These are phyloP conservation scores for Pyrus betulifolia DNA, from an alignment of 306 rosid genomes.

Conservation along the genomic window DNA sequence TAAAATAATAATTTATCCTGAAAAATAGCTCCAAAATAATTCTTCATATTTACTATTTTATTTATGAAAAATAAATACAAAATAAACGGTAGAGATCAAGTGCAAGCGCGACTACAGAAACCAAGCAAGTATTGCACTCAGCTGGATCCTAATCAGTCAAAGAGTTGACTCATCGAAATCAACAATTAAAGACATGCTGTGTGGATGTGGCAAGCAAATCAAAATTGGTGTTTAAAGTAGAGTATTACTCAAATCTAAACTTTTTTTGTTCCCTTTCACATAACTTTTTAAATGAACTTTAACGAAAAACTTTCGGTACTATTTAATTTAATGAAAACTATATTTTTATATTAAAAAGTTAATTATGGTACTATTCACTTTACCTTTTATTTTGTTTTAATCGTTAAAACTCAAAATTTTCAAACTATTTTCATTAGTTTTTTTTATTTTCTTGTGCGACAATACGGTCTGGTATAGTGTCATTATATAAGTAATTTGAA, in stretches of 20 bases:
- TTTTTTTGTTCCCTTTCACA: too few relatives aligned
- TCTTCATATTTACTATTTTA: not conserved
- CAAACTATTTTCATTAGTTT: too few relatives aligned
- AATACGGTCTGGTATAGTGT: too few relatives aligned
- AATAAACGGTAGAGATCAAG: not conserved
- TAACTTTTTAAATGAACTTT: fast-evolving
- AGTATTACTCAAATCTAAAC: too few relatives aligned
- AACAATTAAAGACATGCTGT: not conserved
- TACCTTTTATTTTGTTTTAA: too few relatives aligned
- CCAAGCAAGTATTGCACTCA: not conserved
- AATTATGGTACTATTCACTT: too few relatives aligned
- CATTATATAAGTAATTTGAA: too few relatives aligned
- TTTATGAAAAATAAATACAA: not conserved
- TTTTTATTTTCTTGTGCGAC: too few relatives aligned
- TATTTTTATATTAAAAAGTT: too few relatives aligned
- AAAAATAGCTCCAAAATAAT: not conserved
- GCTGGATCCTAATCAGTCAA: not conserved
- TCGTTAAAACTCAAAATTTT: too few relatives aligned
- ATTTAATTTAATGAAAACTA: fast-evolving
- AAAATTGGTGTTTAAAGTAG: not conserved
- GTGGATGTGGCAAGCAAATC: not conserved
- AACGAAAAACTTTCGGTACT: fast-evolving
- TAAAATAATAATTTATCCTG: not conserved
- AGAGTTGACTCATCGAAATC: not conserved
- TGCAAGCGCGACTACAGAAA: not conserved